A percentile compares a stretch with the other conserved stretches of the same genome.
Conservation (phyloP, 768 basidiomycete genomes). For the Cystofilobasidium ferigula region DNA sequence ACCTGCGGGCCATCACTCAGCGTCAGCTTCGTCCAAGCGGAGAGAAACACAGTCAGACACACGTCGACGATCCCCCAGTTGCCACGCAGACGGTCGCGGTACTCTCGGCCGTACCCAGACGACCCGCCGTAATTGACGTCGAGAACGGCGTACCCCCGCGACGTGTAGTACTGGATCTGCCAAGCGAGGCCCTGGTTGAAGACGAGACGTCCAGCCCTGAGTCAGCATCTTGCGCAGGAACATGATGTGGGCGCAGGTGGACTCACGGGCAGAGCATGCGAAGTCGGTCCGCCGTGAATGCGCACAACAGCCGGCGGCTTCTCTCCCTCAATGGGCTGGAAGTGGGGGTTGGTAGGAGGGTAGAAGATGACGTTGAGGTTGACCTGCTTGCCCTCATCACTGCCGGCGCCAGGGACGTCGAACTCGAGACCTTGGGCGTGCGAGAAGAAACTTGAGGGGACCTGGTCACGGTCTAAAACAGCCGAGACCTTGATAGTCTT, state of each 20-base stretch:
- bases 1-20: not conserved
- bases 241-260: not conserved
- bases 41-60: not conserved
- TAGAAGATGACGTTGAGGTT: constrained; percentile 55
- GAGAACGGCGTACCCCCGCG: constrained; percentile 42
- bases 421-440: constrained; percentile 16
- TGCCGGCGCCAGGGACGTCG: constrained; percentile 7
- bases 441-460: constrained; percentile 10
- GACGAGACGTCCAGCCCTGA: not conserved
- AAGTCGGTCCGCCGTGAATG: constrained; percentile 65
- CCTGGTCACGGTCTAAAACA: not conserved
- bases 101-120: constrained; percentile 59
- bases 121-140: constrained; percentile 68
- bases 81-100: constrained; percentile 51
- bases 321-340: constrained; percentile 41
- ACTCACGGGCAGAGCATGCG: not conserved
- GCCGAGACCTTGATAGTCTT: constrained; percentile 4
- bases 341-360: constrained; percentile 54
- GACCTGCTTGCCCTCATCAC: constrained; percentile 19
- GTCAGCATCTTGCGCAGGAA: not conserved
- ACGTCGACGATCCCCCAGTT: constrained; percentile 69
- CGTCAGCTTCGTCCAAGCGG: not conserved
- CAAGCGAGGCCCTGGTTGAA: constrained; percentile 6
- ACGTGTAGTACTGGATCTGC: constrained; percentile 26
- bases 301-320: constrained; percentile 58